A percentile compares a stretch with the other conserved stretches of the same genome.
These are phyloP conservation scores for Mitragyna speciosa DNA, from an alignment of 257 asterid genomes.

Conservation along the genomic window DNA sequence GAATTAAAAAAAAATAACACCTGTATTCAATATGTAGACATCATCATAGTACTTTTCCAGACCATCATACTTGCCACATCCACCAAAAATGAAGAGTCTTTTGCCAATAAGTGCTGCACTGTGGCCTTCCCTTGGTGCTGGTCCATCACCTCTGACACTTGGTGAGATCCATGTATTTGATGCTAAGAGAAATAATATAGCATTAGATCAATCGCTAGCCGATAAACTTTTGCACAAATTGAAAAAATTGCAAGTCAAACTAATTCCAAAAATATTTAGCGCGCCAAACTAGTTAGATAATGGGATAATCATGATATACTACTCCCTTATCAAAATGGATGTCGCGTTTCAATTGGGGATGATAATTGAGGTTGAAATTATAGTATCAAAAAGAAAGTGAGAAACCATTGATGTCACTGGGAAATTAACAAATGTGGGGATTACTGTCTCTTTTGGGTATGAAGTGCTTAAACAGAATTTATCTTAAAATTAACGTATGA, in stretches of 20 bases:
- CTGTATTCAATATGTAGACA: conserved; percentile 85
- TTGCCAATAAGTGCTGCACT: conserved; percentile 94
- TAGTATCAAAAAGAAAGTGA: not conserved
- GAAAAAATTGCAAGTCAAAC: not conserved
- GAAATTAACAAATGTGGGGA: not conserved
- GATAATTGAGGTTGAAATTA: not conserved
- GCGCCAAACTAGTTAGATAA: not conserved
- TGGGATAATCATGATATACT: not conserved
- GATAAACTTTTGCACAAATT: not conserved
- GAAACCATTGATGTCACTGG: not conserved
- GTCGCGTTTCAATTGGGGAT: not conserved
- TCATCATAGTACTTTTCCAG: conserved; percentile 83
- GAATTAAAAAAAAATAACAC: conserved; percentile 32
- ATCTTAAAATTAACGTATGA: not conserved
- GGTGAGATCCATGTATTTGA: conserved; percentile 81
- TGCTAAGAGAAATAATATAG: conserved; percentile 42
- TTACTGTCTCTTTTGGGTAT: not conserved
- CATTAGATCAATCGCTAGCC: conserved; percentile 15
- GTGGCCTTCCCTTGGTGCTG: conserved; percentile 97
- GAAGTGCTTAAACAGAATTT: not conserved
- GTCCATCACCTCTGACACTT: conserved; percentile 77
- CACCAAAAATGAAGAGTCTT: conserved; percentile 93
- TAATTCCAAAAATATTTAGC: not conserved
- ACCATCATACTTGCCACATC: conserved; percentile 75
- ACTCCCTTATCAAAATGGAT: not conserved